These are phyloP conservation scores for Rutstroemia sp. DNA, from an alignment of 2,329 filamentous ascomycete species.

Conservation along the genomic window DNA sequence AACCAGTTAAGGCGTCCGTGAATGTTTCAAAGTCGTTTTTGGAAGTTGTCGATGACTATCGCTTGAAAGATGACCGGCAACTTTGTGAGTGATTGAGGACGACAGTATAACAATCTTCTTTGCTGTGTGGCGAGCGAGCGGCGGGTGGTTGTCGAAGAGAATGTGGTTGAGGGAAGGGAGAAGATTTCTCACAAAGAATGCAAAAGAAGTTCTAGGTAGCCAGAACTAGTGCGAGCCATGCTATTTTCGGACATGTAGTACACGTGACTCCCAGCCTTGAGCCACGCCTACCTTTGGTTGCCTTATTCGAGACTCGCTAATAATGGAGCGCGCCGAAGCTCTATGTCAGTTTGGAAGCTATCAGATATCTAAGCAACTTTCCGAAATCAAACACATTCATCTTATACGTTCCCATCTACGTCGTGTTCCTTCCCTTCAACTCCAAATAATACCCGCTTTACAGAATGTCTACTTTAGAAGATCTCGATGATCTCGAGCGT, in stretches of 20 bases:
- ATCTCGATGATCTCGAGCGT: conserved; percentile 69
- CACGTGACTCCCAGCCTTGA: neutral
- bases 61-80: conserved; percentile 31
- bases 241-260: neutral
- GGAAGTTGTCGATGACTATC: conserved; percentile 29
- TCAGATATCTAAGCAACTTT: conserved; percentile 13
- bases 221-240: neutral
- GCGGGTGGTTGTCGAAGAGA: conserved; percentile 3
- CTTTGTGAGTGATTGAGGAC: conserved; percentile 27
- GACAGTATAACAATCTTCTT: conserved; percentile 28
- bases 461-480: conserved; percentile 68
- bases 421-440: neutral
- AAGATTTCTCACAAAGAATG: conserved; percentile 3
- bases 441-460: conserved; percentile 9
- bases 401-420: neutral
- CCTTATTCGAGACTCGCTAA: conserved; percentile 8
- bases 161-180: conserved; percentile 12
- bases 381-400: conserved; percentile 5
- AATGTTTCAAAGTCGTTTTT: conserved; percentile 27
- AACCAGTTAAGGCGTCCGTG: conserved; percentile 58
- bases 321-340: conserved; percentile 17
- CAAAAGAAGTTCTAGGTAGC: conserved; percentile 10
- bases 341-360: conserved; percentile 16
- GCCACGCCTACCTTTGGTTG: conserved; percentile 11
- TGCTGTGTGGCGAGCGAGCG: conserved; percentile 22